Evolutionary conservation across 148 eudicot genomes (phyloP), one percentile per base, ranked within the genome.

Genomic region (Silene latifolia): DNA sequence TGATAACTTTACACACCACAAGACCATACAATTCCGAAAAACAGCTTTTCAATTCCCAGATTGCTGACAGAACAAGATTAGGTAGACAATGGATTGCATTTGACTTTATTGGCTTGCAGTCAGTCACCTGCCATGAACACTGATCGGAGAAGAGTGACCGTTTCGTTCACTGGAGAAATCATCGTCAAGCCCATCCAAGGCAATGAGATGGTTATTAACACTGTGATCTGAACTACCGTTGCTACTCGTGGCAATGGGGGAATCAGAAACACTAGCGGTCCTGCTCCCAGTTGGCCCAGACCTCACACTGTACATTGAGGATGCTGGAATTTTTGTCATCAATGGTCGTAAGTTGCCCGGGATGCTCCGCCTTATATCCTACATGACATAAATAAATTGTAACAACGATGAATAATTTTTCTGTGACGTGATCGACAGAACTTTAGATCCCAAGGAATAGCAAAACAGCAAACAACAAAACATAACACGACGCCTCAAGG

Each of bases 311-410:
- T 95, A 95, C 93, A 95, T 89, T 32, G 99, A 95, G 42, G 99
- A 95, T 80, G 99, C 98, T 62, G 99, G 99, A 78, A 95, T 89
- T 79, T 95, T 95, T 65, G 98, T 88, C 99, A 95, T 95, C 79
- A 89, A 75, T 71, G 99, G 97, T 69, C 96, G 79, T 63, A 95
- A 77, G 80, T 90, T 95, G 47, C 96, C 97, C 4, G 96, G 98
- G 77, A 95, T 82, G 46, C 78, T 89, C 74, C 91, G 86, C 81
- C 97, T 88, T 76, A 95, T 90, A 85, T 88, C 99, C 99, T 95
- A 87, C 78, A 65, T 61, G 14, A 75, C 39, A 77, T 25, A 74
- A 0, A 27, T 19, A n/a, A 73, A 23, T 25, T 71, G 32, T 71
- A 79, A 54, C 57, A 71, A 69, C 17, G 72, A 63, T 48, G 39